Conservation (phyloP, 352 stramenopile genomes). For the Phytophthora tubulina region DNA sequence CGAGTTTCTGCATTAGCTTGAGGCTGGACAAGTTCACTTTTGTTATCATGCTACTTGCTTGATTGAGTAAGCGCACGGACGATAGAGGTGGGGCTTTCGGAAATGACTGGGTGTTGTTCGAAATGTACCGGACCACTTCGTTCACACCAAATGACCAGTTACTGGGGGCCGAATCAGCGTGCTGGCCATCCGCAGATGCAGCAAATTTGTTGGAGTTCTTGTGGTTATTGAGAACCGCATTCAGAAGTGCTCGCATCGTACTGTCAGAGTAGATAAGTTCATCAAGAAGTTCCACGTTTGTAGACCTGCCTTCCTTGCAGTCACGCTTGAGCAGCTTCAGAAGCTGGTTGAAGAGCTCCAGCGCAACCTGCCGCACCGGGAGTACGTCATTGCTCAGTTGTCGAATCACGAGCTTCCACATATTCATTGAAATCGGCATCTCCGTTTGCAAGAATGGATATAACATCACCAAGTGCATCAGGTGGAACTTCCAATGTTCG, state of each 20-base stretch:
- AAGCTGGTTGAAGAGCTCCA: constrained; percentile 62
- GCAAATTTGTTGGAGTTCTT: constrained; percentile 69
- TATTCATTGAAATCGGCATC: constrained; percentile 45
- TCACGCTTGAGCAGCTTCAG: constrained; percentile 57
- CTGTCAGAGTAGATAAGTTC: constrained; percentile 55
- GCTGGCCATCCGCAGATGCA: constrained; percentile 74
- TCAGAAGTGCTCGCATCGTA: constrained; percentile 53
- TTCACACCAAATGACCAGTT: constrained; percentile 84
- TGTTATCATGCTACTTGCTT: constrained; percentile 50
- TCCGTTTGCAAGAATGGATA: constrained; percentile 69
- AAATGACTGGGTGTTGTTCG: constrained; percentile 51
- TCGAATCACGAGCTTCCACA: constrained; percentile 68
- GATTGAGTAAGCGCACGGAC: constrained; percentile 65
- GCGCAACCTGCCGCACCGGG: constrained; percentile 65
- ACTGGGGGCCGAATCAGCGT: constrained; percentile 68
- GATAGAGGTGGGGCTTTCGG: constrained; percentile 64
- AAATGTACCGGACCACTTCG: constrained; percentile 66
- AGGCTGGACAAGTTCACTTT: constrained; percentile 42
- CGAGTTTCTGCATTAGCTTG: constrained; percentile 65
- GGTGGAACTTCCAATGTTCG: constrained; percentile 82
- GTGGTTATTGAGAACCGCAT: constrained; percentile 69
- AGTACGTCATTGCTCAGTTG: constrained; percentile 69
- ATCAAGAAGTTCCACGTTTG: constrained; percentile 31
- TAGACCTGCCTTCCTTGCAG: not conserved
- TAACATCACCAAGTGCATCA: constrained; percentile 77